A percentile compares a stretch with the other conserved stretches of the same genome.
phyloP scores from a whole-genome alignment of 2,329 filamentous ascomycete species.

The Exserohilum rostratum region DNA sequence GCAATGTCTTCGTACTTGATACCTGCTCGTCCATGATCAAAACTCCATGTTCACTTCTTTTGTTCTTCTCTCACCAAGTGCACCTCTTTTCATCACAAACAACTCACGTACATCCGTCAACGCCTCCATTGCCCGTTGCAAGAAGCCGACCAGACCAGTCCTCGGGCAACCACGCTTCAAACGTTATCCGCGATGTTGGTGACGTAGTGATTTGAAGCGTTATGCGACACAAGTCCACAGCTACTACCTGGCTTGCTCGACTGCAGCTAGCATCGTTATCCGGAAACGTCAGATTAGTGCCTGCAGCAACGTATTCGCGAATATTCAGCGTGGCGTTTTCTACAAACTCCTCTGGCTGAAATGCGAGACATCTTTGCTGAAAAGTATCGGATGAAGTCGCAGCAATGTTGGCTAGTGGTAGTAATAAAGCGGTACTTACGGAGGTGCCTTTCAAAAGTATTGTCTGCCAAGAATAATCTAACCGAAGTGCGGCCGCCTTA shows the following conservation, averaged over 20 bases:
- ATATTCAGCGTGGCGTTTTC: constrained; percentile 25
- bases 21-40: constrained; percentile 36
- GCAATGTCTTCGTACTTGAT: constrained; percentile 50
- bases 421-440: too few relatives aligned
- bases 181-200: constrained; percentile 48
- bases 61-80: too few relatives aligned
- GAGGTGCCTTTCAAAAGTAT: too few relatives aligned
- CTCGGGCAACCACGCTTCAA: constrained; percentile 49
- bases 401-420: neutral
- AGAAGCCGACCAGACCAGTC: constrained; percentile 50
- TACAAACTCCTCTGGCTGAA: constrained; percentile 24
- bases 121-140: constrained; percentile 51
- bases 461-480: too few relatives aligned
- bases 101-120: constrained; percentile 48
- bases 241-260: constrained; percentile 43
- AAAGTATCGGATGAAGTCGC: constrained; percentile 7
- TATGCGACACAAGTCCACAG: constrained; percentile 51
- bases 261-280: constrained; percentile 49
- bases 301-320: constrained; percentile 43
- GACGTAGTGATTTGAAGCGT: constrained; percentile 52
- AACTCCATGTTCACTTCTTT: neutral
- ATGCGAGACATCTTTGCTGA: constrained; percentile 25
- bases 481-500: too few relatives aligned
- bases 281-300: constrained; percentile 48
- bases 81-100: too few relatives aligned